Evolutionary conservation across 78 protist species (phyloP).

Genomic region (Monocercomonoides exilis): DNA sequence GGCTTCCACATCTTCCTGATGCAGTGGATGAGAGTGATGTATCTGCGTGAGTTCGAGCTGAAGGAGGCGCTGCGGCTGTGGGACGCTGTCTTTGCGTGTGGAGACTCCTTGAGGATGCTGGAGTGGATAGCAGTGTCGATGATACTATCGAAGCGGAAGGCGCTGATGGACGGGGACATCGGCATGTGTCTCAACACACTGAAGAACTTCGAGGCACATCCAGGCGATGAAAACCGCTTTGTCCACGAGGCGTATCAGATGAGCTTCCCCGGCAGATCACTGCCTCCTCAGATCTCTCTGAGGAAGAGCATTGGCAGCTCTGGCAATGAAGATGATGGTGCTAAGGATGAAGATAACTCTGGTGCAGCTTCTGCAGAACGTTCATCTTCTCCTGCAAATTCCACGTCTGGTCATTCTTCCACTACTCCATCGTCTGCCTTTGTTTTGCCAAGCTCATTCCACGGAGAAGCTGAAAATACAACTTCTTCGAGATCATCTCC

Average conservation of each 20-base stretch:
- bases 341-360: too few relatives aligned
- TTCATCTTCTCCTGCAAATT: too few relatives aligned
- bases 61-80: background rate
- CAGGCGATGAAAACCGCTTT: background rate
- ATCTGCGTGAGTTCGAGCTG: slow-evolving; percentile 2
- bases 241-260: background rate
- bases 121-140: background rate
- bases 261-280: background rate
- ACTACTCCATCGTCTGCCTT: too few relatives aligned
- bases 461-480: too few relatives aligned
- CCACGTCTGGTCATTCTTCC: too few relatives aligned
- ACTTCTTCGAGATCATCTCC: too few relatives aligned
- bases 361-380: too few relatives aligned
- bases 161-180: background rate
- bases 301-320: too few relatives aligned
- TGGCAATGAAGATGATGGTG: too few relatives aligned
- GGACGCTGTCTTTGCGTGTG: background rate
- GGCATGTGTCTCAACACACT: background rate
- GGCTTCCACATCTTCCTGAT: slow-evolving; percentile 8
- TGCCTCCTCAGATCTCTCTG: background rate
- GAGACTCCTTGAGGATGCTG: background rate
- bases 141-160: background rate
- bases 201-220: background rate
- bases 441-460: too few relatives aligned
- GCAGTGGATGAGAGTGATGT: slow-evolving; percentile 3